Conservation (phyloP, 192 early-diverging fungal species). For the Entomortierella parvispora region DNA sequence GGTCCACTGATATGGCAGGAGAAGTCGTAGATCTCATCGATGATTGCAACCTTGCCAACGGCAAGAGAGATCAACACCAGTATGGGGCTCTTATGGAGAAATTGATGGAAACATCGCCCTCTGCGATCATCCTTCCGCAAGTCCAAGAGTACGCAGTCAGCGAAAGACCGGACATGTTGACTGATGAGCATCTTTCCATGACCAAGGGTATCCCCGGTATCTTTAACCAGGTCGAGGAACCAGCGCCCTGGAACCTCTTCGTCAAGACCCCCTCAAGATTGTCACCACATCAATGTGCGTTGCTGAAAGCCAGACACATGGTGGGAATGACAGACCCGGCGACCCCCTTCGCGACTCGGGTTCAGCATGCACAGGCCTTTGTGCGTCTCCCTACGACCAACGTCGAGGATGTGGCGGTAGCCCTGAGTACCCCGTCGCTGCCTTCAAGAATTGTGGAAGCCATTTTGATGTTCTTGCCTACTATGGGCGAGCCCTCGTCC, state of each 20-base stretch:
- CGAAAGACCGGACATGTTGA: constrained; percentile 19
- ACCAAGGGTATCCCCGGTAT: constrained; percentile 23
- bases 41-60: constrained; percentile 15
- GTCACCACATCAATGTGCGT: constrained; percentile 29
- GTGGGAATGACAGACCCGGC: constrained; percentile 26
- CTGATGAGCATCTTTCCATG: constrained; percentile 17
- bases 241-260: constrained; percentile 14
- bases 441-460: constrained; percentile 38
- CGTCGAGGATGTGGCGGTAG: constrained; percentile 34
- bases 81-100: constrained; percentile 13
- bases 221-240: constrained; percentile 28
- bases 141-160: constrained; percentile 13
- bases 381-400: constrained; percentile 33
- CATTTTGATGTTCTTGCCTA: constrained; percentile 40
- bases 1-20: constrained; percentile 1
- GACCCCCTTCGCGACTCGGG: constrained; percentile 25
- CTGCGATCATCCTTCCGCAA: constrained; percentile 5
- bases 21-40: neutral
- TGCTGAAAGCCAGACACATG: constrained; percentile 30
- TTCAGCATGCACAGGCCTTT: constrained; percentile 36
- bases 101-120: constrained; percentile 24
- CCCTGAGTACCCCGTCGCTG: constrained; percentile 32
- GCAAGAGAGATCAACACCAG: constrained; percentile 13
- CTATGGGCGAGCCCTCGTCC: constrained; percentile 28
- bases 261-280: constrained; percentile 16